Percentiles rank a stretch among this genome's conserved stretches.
Conservation (phyloP, 371 early-diverging fungal genomes). For the Rhizomucor miehei region DNA sequence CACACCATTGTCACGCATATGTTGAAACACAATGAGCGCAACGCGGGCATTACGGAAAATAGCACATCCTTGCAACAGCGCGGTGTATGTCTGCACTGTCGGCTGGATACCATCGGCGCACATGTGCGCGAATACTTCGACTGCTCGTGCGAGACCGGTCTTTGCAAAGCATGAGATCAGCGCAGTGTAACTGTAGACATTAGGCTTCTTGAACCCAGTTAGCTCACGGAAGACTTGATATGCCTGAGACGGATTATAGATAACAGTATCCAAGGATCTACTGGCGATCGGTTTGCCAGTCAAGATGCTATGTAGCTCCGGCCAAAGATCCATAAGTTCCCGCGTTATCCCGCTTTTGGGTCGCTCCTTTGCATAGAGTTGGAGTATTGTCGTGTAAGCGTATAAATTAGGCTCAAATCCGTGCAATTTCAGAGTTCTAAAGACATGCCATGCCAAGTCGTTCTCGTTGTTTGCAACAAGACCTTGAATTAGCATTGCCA, state of each 20-base stretch:
- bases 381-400: constrained; percentile 33
- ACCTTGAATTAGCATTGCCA: constrained; percentile 44
- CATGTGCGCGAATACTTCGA: constrained; percentile 40
- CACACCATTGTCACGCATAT: constrained; percentile 34
- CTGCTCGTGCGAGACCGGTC: constrained; percentile 26
- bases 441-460: constrained; percentile 36
- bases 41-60: constrained; percentile 35
- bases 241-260: constrained; percentile 10
- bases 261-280: background rate
- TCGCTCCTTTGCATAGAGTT: constrained; percentile 21
- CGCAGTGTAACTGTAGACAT: constrained; percentile 46
- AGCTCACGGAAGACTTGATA: constrained; percentile 30
- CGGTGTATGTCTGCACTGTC: constrained; percentile 35
- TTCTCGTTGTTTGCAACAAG: constrained; percentile 34
- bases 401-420: constrained; percentile 32
- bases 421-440: constrained; percentile 22
- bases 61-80: constrained; percentile 42
- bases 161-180: constrained; percentile 48
- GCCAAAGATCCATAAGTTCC: constrained; percentile 4
- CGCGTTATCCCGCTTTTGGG: background rate
- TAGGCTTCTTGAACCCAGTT: constrained; percentile 39
- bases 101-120: constrained; percentile 29
- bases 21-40: constrained; percentile 28
- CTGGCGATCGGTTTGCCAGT: background rate
- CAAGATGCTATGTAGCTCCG: constrained; percentile 4